Conservation (phyloP, 345 rosid genomes). For the Punica granatum region DNA sequence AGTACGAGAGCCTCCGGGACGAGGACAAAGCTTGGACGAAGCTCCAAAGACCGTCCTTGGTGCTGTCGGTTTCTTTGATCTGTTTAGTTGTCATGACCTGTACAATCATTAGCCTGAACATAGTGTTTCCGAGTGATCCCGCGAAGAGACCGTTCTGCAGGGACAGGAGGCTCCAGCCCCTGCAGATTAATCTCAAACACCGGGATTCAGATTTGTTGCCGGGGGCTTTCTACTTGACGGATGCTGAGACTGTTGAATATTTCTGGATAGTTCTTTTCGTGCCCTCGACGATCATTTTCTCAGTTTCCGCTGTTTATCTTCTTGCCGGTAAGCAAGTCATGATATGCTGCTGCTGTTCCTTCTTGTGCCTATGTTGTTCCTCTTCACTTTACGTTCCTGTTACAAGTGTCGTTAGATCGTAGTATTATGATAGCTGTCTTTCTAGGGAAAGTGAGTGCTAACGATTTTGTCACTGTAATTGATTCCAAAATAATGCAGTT, state of each 20-base stretch:
- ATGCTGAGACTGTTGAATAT: constrained; percentile 82
- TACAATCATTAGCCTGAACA: constrained; percentile 62
- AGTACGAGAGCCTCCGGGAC: constrained; percentile 73
- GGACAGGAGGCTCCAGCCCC: constrained; percentile 44
- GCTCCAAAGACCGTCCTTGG: constrained; percentile 50
- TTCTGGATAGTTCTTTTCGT: constrained; percentile 83
- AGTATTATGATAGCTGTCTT: background rate
- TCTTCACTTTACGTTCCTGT: background rate
- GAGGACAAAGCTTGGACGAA: constrained; percentile 77
- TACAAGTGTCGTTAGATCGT: background rate
- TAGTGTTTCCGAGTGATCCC: constrained; percentile 56
- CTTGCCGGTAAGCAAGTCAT: constrained; percentile 47
- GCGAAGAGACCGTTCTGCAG: constrained; percentile 70
- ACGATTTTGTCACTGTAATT: background rate
- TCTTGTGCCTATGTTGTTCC: background rate
- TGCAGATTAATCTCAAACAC: constrained; percentile 38
- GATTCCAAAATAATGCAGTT: background rate
- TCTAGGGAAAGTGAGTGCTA: background rate
- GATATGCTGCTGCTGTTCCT: background rate
- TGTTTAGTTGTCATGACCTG: constrained; percentile 40
- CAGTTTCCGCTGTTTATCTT: constrained; percentile 56
- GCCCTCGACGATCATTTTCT: constrained; percentile 57
- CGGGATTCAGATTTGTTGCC: constrained; percentile 51
- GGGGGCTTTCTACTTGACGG: constrained; percentile 78
- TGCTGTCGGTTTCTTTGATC: constrained; percentile 21